Percentiles rank a stretch among this genome's conserved stretches.
These are phyloP conservation scores for Aspergillus sp. DNA, from an alignment of 2,329 filamentous ascomycete genomes.

Conservation along the genomic window DNA sequence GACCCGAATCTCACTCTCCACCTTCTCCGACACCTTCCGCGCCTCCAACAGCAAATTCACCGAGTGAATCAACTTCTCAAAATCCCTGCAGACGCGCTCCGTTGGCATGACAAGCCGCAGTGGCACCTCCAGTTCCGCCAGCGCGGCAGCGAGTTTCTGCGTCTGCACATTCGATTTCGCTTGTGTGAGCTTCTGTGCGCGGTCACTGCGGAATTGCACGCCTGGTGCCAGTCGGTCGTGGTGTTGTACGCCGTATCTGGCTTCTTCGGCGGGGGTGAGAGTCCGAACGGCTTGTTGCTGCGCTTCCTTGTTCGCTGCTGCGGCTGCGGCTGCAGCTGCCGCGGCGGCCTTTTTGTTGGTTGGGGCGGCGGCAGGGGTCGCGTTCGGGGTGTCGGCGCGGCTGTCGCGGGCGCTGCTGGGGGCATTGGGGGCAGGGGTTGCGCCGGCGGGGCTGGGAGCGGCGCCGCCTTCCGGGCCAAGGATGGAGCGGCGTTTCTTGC, in stretches of 20 bases:
- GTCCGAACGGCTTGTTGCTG: constrained; percentile 64
- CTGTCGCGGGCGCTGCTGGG: constrained; percentile 41
- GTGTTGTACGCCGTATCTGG: constrained; percentile 78
- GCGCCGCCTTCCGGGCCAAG: constrained; percentile 59
- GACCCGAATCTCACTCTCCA: constrained; percentile 51
- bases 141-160: constrained; percentile 49
- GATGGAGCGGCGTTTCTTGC: constrained; percentile 80
- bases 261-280: constrained; percentile 73
- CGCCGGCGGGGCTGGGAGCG: constrained; percentile 55
- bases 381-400: constrained; percentile 41
- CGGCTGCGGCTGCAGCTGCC: constrained; percentile 39
- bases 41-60: constrained; percentile 52
- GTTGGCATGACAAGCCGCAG: constrained; percentile 52
- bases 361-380: constrained; percentile 20
- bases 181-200: constrained; percentile 51
- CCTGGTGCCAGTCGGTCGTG: constrained; percentile 84
- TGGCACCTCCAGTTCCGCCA: constrained; percentile 51
- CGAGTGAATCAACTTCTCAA: constrained; percentile 50
- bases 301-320: constrained; percentile 36
- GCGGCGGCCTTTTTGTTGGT: constrained; percentile 42
- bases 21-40: constrained; percentile 50
- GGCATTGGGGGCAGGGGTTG: constrained; percentile 44
- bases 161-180: constrained; percentile 54
- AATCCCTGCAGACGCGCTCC: constrained; percentile 52
- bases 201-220: constrained; percentile 79